Base-by-base conservation (phyloP, 2,329 filamentous ascomycete species). In the Diaporthe caulivora region DNA sequence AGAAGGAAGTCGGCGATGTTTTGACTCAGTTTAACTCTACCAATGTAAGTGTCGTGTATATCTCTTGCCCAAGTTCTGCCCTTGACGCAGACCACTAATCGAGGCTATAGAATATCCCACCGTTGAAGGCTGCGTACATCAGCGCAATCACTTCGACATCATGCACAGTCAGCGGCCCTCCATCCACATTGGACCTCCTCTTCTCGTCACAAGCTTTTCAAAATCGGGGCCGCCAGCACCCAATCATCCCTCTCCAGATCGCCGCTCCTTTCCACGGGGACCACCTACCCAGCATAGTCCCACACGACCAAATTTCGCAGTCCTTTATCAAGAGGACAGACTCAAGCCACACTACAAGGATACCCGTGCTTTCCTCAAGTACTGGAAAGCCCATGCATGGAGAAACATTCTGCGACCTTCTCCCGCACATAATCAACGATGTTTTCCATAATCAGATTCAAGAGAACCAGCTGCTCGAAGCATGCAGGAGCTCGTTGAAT, bases 81-180 rank as follows among this genome's bases (percentile, higher is more conserved):
- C 11, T 40, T 8, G 37, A 40, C 7, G 0, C 5, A 10, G 2
- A 0, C 8, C 18, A 13, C 44, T 65, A 9, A 65, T 40, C 11
- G 13, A 10, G 6, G 4, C 2, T 5, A 1, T 15, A 65, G 62
- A 65, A 53, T 37, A 51, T 65, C 7, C 44, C 62, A 7, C 44
- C 62, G 3, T 51, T 65, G 13, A 51, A 65, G 13, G 11, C 62
- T 18, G 62, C 62, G 13, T 65, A 65, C 47, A 37, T 65, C 29
- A 65, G 62, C 62, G 62, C 62, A 0, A 31, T 51, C 0, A 65
- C 62, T 37, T 65, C 62, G 31, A 26, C 62, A 24, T 65, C 62
- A 18, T 65, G 62, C 31, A 65, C 62, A 51, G 47, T 65, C 62
- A 65, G 62, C 44, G 62, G 62, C 3, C 44, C 62, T 8, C 62